Conservation (phyloP, 176 grass and related monocot genomes). For the Avena sativa region DNA sequence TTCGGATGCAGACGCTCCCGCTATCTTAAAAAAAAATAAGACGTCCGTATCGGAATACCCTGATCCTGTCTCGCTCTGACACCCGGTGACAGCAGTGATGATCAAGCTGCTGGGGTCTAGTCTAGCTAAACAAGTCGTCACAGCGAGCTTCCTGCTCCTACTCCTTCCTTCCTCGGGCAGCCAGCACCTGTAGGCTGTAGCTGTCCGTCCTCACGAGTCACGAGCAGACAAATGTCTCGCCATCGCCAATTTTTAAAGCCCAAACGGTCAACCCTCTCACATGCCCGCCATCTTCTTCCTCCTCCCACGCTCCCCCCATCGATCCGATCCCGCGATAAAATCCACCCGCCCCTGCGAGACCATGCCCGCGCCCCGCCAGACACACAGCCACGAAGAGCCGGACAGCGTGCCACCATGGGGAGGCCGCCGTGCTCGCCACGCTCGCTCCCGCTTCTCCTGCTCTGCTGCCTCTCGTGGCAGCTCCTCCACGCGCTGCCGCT, state of each 20-base stretch:
- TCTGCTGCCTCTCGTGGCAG: slow-evolving; percentile 30
- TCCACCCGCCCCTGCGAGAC: not conserved
- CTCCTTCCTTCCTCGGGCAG: not conserved
- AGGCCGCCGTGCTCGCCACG: not conserved
- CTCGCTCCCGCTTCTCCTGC: not conserved
- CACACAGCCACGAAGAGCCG: not conserved
- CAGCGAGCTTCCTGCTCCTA: not conserved
- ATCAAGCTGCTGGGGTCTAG: too few relatives aligned
- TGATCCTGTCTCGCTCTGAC: not conserved
- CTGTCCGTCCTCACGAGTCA: not conserved
- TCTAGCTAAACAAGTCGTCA: not conserved
- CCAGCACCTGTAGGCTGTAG: not conserved
- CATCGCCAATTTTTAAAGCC: slow-evolving; percentile 23
- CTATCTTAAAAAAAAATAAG: not conserved
- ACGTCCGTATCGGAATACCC: not conserved
- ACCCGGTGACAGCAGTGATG: not conserved
- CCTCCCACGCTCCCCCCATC: not conserved
- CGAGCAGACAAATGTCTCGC: slow-evolving; percentile 16
- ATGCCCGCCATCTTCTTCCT: not conserved
- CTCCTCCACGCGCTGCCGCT: slow-evolving; percentile 53
- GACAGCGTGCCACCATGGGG: not conserved
- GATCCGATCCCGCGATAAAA: slow-evolving; percentile 25
- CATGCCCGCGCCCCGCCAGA: slow-evolving; percentile 30
- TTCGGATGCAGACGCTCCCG: not conserved
- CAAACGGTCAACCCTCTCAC: slow-evolving; percentile 37